Evolutionary conservation across 2,329 filamentous ascomycete genomes (phyloP), one percentile per base, ranked within the genome.

Genomic region (Pseudocercospora fijiensis): DNA sequence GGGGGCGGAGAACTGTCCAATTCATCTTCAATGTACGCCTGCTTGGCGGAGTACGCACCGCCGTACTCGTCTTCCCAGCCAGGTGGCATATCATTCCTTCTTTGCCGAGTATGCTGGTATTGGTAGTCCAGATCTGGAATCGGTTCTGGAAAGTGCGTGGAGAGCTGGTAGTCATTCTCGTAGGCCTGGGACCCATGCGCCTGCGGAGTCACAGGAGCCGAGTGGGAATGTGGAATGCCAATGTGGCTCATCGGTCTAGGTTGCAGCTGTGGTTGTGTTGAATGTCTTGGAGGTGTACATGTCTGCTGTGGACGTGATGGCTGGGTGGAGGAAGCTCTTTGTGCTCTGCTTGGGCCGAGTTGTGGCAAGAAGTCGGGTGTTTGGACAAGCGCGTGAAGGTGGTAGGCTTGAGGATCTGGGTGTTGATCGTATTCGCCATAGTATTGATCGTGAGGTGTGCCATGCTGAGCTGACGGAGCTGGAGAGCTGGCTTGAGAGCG

Each of bases 121-220:
- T 76, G 74, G 53, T 72, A 73, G 24, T 77, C 60, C 66, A 73
- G 45, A 69, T 73, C 57, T 62, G 75, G 72, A 68, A 79, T 64
- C 57, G 73, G 67, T 74, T 77, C 70, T 1, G 72, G 62, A 66
- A 71, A 61, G 66, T 74, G 67, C 2, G 70, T 73, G n/a, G 64
- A 62, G 43, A 72, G 64, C 49, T 71, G 69, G 57, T 75, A 72
- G 30, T 63, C 66, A 45, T 68, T 74, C 72, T 68, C 69, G 57
- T 71, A 70, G 7, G 49, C 47, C 18, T 70, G 58, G 11, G 62
- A 5, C 86, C 86, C 6, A 83, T 88, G 2, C 5, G 64, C 64
- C 8, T 64, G 63, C 84, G 85, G 69, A 87, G 86, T 84, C 10
- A 81, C 74, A 10, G 80, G 80, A 7, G 79, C 79, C n/a, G 80